A percentile compares a stretch with the other conserved stretches of the same genome.
These are phyloP conservation scores for Botryotinia globosa DNA, from an alignment of 2,329 filamentous ascomycete species.

Conservation along the genomic window DNA sequence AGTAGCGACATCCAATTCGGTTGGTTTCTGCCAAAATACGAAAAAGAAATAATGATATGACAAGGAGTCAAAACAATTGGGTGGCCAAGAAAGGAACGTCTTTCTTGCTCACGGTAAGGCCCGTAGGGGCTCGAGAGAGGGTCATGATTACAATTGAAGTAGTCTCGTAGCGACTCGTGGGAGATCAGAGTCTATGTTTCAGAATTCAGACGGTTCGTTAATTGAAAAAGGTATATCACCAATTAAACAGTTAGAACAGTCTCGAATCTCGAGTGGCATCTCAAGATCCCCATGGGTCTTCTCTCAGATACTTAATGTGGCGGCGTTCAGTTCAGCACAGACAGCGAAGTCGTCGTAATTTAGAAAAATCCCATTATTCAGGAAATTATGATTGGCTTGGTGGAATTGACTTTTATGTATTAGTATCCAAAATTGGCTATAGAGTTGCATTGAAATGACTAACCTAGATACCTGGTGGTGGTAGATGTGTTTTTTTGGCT, in stretches of 20 bases:
- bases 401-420: neutral
- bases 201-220: slow-evolving; percentile 1
- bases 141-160: neutral
- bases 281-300: neutral
- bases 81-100: neutral
- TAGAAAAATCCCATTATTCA: neutral
- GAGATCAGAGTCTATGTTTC: slow-evolving; percentile 3
- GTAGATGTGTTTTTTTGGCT: neutral
- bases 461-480: neutral
- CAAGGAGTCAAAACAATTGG: neutral
- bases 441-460: slow-evolving; percentile 4
- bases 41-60: neutral
- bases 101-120: neutral
- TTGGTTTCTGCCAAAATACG: neutral
- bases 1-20: slow-evolving; percentile 6
- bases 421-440: neutral
- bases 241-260: neutral
- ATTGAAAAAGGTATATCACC: neutral
- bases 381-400: neutral
- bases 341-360: slow-evolving; percentile 13
- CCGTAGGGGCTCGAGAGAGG: neutral
- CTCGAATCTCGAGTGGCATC: slow-evolving; percentile 1
- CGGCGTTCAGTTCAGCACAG: slow-evolving; percentile 18
- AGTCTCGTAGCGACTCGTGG: slow-evolving; percentile 1
- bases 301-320: neutral